These are phyloP conservation scores for Penicillium desertorum DNA, from an alignment of 495 filamentous ascomycete species.

Conservation along the genomic window DNA sequence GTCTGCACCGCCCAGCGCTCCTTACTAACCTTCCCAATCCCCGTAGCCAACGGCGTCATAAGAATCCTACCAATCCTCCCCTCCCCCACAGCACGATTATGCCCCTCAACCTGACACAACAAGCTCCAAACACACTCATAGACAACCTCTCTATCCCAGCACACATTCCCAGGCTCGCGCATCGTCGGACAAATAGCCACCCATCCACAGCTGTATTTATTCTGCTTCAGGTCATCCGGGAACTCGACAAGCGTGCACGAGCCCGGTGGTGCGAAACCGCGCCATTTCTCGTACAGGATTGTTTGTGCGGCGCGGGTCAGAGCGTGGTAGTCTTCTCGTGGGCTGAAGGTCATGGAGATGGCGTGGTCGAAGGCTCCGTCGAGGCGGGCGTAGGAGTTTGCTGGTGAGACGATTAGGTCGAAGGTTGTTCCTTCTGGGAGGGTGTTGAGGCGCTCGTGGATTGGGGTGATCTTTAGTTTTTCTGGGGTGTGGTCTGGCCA, in stretches of 20 bases:
- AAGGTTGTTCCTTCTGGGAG: slow-evolving; percentile 33
- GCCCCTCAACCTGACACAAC: slow-evolving; percentile 44
- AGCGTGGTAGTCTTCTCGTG: slow-evolving; percentile 43
- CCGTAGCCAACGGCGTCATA: slow-evolving; percentile 51
- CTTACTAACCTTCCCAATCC: slow-evolving; percentile 43
- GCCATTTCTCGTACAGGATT: slow-evolving; percentile 45
- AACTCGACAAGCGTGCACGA: slow-evolving; percentile 48
- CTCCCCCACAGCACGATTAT: slow-evolving; percentile 32
- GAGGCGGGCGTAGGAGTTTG: slow-evolving; percentile 52
- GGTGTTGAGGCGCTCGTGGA: slow-evolving; percentile 38
- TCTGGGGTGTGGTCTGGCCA: slow-evolving; percentile 20
- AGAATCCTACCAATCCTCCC: slow-evolving; percentile 38
- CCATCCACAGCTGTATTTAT: slow-evolving; percentile 40
- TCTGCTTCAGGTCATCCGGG: slow-evolving; percentile 30
- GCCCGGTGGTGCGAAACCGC: slow-evolving; percentile 50
- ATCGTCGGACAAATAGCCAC: slow-evolving; percentile 55
- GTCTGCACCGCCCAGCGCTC: slow-evolving; percentile 50
- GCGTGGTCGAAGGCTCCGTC: slow-evolving; percentile 56
- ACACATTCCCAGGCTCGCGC: slow-evolving; percentile 38
- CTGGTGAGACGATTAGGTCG: slow-evolving; percentile 52
- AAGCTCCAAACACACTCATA: slow-evolving; percentile 55
- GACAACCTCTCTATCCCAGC: slow-evolving; percentile 54
- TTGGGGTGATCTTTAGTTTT: slow-evolving; percentile 31
- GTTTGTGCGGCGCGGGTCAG: slow-evolving; percentile 43
- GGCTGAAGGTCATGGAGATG: slow-evolving; percentile 49